Evolutionary conservation across 495 filamentous ascomycete genomes (phyloP).

Genomic region (Patellaria atrata): DNA sequence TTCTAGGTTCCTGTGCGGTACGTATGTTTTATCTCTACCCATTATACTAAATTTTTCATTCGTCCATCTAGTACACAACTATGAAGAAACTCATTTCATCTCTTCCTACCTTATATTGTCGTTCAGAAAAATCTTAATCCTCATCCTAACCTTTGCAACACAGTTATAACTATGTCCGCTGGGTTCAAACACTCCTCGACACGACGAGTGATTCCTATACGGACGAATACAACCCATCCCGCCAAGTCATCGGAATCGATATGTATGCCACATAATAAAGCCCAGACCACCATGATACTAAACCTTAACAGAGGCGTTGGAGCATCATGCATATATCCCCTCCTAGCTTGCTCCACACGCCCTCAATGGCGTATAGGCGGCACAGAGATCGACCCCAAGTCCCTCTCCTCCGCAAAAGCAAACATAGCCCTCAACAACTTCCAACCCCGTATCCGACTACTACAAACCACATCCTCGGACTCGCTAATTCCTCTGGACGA

Average conservation of each 20-base stretch:
- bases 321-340: constrained; percentile 78
- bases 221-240: constrained; percentile 40
- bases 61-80: background rate
- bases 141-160: constrained; percentile 8
- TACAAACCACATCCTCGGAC: constrained; percentile 36
- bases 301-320: constrained; percentile 51
- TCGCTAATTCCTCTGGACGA: constrained; percentile 45
- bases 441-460: constrained; percentile 46
- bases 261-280: constrained; percentile 34
- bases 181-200: constrained; percentile 77
- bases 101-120: background rate
- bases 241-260: constrained; percentile 60
- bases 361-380: constrained; percentile 38
- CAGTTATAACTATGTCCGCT: constrained; percentile 77
- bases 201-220: constrained; percentile 41
- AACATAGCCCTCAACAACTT: constrained; percentile 55
- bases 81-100: background rate
- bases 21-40: background rate
- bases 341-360: constrained; percentile 59
- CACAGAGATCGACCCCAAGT: constrained; percentile 63
- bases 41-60: background rate
- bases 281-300: background rate
- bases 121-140: constrained; percentile 1
- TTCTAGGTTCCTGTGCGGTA: constrained; percentile 19
- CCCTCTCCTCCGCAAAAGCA: constrained; percentile 43